Conservation (phyloP, 169 alveolate species). For the Cardiosporidium cionae region DNA sequence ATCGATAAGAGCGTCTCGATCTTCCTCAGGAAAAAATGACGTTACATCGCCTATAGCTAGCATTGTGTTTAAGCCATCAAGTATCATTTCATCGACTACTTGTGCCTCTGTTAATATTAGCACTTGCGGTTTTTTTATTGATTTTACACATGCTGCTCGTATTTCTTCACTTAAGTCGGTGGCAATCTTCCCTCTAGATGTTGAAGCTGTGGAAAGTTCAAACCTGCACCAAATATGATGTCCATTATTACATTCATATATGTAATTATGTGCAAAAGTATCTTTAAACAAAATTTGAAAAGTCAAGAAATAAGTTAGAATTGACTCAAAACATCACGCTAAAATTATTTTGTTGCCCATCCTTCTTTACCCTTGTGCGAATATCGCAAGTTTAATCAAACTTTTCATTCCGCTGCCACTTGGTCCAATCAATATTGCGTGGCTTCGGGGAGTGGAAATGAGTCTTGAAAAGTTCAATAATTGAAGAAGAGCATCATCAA, state of each 20-base stretch:
- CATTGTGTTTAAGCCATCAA: slow-evolving; percentile 81
- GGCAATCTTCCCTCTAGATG: slow-evolving; percentile 45
- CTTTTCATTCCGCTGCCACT: slow-evolving; percentile 96
- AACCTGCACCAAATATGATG: neutral
- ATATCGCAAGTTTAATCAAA: slow-evolving; percentile 78
- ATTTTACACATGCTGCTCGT: slow-evolving; percentile 64
- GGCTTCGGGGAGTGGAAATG: slow-evolving; percentile 82
- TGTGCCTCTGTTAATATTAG: slow-evolving; percentile 82
- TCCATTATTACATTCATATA: too few species aligned
- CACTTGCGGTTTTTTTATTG: slow-evolving; percentile 61
- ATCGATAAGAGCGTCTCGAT: too few species aligned
- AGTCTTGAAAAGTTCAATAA: slow-evolving; percentile 84
- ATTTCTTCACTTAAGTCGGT: slow-evolving; percentile 83
- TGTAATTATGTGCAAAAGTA: too few species aligned
- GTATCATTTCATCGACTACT: slow-evolving; percentile 80
- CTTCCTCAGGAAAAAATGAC: slow-evolving; percentile 82
- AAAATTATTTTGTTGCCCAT: too few species aligned
- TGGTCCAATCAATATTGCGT: slow-evolving; percentile 89
- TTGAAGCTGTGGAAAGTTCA: neutral
- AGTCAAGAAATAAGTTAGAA: too few species aligned
- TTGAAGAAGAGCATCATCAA: slow-evolving; percentile 89
- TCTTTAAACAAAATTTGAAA: too few species aligned
- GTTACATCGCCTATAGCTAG: slow-evolving; percentile 83
- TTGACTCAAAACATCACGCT: too few species aligned
- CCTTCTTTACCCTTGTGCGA: slow-evolving; percentile 73